Percentiles rank a stretch among this genome's conserved stretches.
Conservation (phyloP, 2,329 filamentous ascomycete genomes). For the Penicillium sp. region DNA sequence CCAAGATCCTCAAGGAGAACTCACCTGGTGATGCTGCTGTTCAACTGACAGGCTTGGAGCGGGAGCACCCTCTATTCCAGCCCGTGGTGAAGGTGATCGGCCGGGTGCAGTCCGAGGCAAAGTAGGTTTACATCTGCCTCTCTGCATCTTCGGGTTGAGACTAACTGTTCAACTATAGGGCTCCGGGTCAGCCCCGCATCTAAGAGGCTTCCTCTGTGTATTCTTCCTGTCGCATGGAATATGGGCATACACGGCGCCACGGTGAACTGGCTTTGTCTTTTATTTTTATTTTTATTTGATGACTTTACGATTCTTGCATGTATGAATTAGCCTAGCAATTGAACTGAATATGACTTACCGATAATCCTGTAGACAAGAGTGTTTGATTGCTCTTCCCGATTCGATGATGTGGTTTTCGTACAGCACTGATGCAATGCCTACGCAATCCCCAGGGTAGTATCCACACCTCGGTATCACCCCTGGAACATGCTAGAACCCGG, state of each 20-base stretch:
- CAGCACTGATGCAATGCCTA: background rate
- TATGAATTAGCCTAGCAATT: conserved; percentile 10
- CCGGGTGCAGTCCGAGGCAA: conserved; percentile 67
- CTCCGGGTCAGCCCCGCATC: conserved; percentile 29
- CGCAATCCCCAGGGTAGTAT: background rate
- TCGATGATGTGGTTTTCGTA: background rate
- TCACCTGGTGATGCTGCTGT: conserved; percentile 72
- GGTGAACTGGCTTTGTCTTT: conserved; percentile 23
- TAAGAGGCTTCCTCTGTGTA: conserved; percentile 14
- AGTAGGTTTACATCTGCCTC: conserved; percentile 26
- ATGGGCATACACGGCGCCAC: conserved; percentile 34
- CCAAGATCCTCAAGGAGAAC: conserved; percentile 77
- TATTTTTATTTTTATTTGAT: conserved; percentile 7
- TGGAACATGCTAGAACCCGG: background rate
- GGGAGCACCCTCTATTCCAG: conserved; percentile 73
- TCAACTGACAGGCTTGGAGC: conserved; percentile 79
- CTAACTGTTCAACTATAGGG: conserved; percentile 22
- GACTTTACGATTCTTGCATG: conserved; percentile 9
- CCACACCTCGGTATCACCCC: background rate
- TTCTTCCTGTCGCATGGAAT: conserved; percentile 29
- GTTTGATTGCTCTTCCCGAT: background rate
- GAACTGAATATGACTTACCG: conserved; percentile 5
- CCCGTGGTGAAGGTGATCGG: conserved; percentile 75
- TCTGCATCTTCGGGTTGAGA: conserved; percentile 5
- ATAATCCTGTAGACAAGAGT: background rate